Percentiles rank a stretch among this genome's conserved stretches.
phyloP scores from a whole-genome alignment of 2,329 filamentous ascomycete genomes.

The Pseudopyrenochaeta lycopersici region DNA sequence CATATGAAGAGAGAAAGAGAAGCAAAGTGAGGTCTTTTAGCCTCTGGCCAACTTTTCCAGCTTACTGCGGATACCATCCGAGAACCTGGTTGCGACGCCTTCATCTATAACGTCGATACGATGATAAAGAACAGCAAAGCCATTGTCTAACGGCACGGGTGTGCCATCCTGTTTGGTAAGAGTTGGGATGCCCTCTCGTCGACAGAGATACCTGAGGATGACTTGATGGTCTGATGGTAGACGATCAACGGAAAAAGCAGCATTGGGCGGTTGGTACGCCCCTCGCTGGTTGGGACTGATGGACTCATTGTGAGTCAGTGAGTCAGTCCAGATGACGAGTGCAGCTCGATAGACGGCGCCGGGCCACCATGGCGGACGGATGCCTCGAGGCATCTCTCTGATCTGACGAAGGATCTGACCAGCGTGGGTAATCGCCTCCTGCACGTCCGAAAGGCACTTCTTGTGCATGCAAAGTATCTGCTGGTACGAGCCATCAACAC shows the following conservation, averaged over 20 bases:
- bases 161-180: slow-evolving; percentile 61
- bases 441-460: slow-evolving; percentile 69
- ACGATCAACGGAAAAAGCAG: slow-evolving; percentile 61
- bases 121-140: slow-evolving; percentile 59
- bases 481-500: slow-evolving; percentile 65
- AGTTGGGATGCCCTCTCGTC: slow-evolving; percentile 62
- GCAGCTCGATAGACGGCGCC: slow-evolving; percentile 72
- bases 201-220: slow-evolving; percentile 62
- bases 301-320: slow-evolving; percentile 62
- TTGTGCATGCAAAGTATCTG: slow-evolving; percentile 65
- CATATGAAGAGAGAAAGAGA: slow-evolving; percentile 8
- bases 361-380: slow-evolving; percentile 76
- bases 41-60: slow-evolving; percentile 56
- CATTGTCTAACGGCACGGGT: slow-evolving; percentile 57
- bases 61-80: slow-evolving; percentile 64
- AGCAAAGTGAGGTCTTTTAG: slow-evolving; percentile 5
- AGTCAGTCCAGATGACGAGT: slow-evolving; percentile 58
- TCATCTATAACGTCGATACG: slow-evolving; percentile 64
- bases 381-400: slow-evolving; percentile 66
- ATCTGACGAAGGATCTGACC: slow-evolving; percentile 72
- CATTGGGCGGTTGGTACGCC: slow-evolving; percentile 44
- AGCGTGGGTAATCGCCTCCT: slow-evolving; percentile 72
- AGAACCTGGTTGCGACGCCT: slow-evolving; percentile 61
- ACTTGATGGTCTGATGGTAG: slow-evolving; percentile 61
- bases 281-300: slow-evolving; percentile 45